These are phyloP conservation scores for Allodekkera sacchari DNA, from an alignment of 805 yeast genomes.

Conservation along the genomic window DNA sequence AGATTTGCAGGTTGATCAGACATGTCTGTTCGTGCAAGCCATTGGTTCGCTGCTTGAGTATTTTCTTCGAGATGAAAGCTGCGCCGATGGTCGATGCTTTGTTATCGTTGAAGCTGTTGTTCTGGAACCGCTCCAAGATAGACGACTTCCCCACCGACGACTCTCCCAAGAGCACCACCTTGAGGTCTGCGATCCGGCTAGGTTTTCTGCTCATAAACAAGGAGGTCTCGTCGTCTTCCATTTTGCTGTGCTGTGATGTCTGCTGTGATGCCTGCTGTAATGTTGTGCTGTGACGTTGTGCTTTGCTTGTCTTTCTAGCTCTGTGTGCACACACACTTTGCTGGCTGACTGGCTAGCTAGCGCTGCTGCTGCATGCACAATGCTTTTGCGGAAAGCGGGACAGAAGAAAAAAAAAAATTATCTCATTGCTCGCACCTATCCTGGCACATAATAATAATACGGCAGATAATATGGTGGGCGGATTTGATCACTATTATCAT, in stretches of 20 bases:
- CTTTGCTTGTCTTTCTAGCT: too few relatives aligned
- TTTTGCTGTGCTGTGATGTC: background rate
- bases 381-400: too few relatives aligned
- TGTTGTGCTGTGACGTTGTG: too few relatives aligned
- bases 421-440: too few relatives aligned
- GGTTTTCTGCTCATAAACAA: constrained; percentile 12
- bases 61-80: constrained; percentile 83
- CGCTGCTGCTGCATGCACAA: too few relatives aligned
- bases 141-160: constrained; percentile 64
- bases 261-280: background rate
- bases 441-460: too few relatives aligned
- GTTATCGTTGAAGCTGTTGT: constrained; percentile 62
- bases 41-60: constrained; percentile 23
- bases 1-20: constrained; percentile 50
- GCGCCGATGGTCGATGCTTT: constrained; percentile 98
- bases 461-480: too few relatives aligned
- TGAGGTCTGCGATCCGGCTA: constrained; percentile 23
- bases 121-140: constrained; percentile 71
- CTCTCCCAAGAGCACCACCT: constrained; percentile 36
- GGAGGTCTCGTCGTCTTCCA: background rate
- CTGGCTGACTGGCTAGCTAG: too few relatives aligned
- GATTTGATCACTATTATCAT: too few relatives aligned
- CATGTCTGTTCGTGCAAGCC: constrained; percentile 4
- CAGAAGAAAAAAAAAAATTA: too few relatives aligned
- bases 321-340: too few relatives aligned